A percentile compares a stretch with the other conserved stretches of the same genome.
These are phyloP conservation scores for Drosera spatulata DNA, from an alignment of 179 eudicot genomes.

Conservation along the genomic window DNA sequence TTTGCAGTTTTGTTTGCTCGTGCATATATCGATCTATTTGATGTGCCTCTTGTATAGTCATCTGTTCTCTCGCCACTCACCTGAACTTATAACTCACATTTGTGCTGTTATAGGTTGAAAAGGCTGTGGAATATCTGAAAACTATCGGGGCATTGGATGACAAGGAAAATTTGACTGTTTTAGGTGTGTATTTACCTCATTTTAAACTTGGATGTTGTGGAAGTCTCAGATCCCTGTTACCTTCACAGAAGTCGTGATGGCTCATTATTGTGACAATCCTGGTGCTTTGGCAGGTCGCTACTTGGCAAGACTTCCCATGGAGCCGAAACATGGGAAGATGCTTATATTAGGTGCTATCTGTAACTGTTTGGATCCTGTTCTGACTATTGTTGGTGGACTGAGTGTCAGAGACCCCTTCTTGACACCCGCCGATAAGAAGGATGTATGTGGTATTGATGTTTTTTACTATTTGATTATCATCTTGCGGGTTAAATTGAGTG, in stretches of 20 bases:
- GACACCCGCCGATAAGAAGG: slow-evolving; percentile 73
- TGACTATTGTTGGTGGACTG: slow-evolving; percentile 73
- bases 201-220: background rate
- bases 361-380: slow-evolving; percentile 62
- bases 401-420: slow-evolving; percentile 79
- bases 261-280: background rate
- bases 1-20: too few relatives aligned
- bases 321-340: slow-evolving; percentile 90
- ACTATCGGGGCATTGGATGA: slow-evolving; percentile 72
- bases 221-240: background rate
- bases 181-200: slow-evolving; percentile 31
- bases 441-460: slow-evolving; percentile 33
- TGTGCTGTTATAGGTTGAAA: slow-evolving; percentile 48
- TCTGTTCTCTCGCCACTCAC: background rate
- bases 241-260: background rate
- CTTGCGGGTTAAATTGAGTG: background rate
- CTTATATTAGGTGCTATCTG: slow-evolving; percentile 62
- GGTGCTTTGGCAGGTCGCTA: slow-evolving; percentile 43
- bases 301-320: slow-evolving; percentile 71
- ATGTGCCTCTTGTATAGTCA: background rate
- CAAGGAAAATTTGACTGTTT: slow-evolving; percentile 54
- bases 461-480: background rate
- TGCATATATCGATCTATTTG: background rate
- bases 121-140: slow-evolving; percentile 74
- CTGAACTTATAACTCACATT: background rate